Percentiles rank a stretch among this genome's conserved stretches.
These are phyloP conservation scores for Candida anutae DNA, from an alignment of 1,139 yeast species.

Conservation along the genomic window DNA sequence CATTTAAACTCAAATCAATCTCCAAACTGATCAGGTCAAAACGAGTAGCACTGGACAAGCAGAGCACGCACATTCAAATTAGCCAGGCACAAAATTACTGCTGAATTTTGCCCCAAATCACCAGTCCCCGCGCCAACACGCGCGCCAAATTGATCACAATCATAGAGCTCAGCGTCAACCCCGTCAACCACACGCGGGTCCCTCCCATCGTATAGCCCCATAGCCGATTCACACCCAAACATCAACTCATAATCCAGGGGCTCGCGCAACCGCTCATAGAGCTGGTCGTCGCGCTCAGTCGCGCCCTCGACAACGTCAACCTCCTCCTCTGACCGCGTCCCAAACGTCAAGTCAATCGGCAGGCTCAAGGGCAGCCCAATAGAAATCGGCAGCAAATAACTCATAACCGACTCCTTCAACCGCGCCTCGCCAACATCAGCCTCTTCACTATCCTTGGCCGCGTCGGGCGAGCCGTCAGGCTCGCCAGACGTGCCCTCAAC, in stretches of 20 bases:
- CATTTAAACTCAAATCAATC: background rate
- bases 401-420: too few species aligned
- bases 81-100: constrained; percentile 41
- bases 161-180: too few species aligned
- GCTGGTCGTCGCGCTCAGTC: too few species aligned
- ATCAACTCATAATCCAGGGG: too few species aligned
- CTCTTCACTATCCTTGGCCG: background rate
- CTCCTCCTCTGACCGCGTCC: background rate
- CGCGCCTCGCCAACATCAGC: background rate
- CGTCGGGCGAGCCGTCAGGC: too few species aligned
- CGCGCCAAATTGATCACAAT: too few species aligned
- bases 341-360: constrained; percentile 14
- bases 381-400: constrained; percentile 39
- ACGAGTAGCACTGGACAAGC: constrained; percentile 1
- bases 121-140: constrained; percentile 19
- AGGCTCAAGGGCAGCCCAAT: constrained; percentile 36
- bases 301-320: background rate
- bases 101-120: constrained; percentile 45
- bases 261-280: constrained; percentile 2
- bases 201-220: background rate
- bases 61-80: constrained; percentile 1
- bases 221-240: too few species aligned
- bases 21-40: constrained; percentile 1
- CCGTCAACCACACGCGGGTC: background rate
- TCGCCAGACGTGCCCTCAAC: too few species aligned